Base-by-base conservation (phyloP, 306 rosid species). In the Alnus glutinosa region DNA sequence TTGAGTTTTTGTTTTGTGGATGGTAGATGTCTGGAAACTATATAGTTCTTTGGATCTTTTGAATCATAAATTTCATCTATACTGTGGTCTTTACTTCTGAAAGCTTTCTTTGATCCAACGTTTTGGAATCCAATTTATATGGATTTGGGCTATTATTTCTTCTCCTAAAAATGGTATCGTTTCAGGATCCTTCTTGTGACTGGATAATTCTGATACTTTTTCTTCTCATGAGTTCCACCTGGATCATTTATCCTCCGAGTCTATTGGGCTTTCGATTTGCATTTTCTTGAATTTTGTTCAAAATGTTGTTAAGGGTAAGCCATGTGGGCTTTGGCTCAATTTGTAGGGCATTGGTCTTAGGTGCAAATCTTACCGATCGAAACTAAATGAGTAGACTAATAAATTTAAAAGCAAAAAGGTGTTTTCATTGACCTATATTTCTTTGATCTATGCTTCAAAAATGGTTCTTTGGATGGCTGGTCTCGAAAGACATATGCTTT, bases 11-110 rank as follows among this genome's bases (percentile, higher is more conserved):
- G 30, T 39, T 18, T 34, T 64, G 30, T 52, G 36, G 73, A 19
- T 58, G 69, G 44, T 46, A 55, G 50, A 54, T 80, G 57, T 62
- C 68, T 73, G 44, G 18, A 51, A 42, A 63, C 57, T 54, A 55
- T 57, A n/a, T 11, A 62, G 54, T 59, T 79, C 70, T 52, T 70
- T 71, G 49, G 39, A 79, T 15, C 49, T 23, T 9, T 63, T 63
- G 70, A 63, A 34, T 63, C 15, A 13, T 14, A 63, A 2, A 32
- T 63, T 6, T 63, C 44, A 23, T 11, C 36, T 61, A 61, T 34
- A 61, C 67, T 28, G 47, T 34, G 23, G 70, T 34, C 46, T 63
- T 63, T 13, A 42, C 13, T 68, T 42, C 72, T 1, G 32, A 42
- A 39, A 18, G 42, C 72, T 67, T 10, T 6, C 37, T 39, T 39